A percentile compares a stretch with the other conserved stretches of the same genome.
These are phyloP conservation scores for Bassia scoparia DNA, from an alignment of 148 eudicot species.

Conservation along the genomic window DNA sequence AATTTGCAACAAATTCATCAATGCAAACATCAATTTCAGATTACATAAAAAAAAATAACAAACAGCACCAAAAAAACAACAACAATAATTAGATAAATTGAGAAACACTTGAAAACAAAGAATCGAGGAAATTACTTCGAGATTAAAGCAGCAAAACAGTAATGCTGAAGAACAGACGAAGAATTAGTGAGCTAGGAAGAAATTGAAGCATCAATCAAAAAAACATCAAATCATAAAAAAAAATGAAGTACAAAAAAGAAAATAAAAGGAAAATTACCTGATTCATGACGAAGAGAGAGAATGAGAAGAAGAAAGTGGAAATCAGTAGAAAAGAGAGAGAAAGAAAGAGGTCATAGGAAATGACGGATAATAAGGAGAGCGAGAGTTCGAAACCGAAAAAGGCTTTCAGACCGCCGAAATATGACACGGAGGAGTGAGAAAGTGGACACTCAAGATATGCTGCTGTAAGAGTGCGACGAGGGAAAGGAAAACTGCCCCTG, in stretches of 20 bases:
- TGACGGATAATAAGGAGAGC: conserved; percentile 28
- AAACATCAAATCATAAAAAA: background rate
- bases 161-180: background rate
- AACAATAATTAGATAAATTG: background rate
- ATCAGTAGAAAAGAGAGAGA: conserved; percentile 8
- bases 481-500: conserved; percentile 16
- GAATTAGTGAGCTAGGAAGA: background rate
- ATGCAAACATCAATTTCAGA: background rate
- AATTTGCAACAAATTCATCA: conserved; percentile 9
- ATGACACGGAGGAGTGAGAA: conserved; percentile 27
- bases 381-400: conserved; percentile 27
- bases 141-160: background rate
- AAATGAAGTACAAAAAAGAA: background rate
- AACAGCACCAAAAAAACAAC: background rate
- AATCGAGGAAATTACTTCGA: background rate
- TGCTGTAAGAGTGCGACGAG: background rate
- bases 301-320: background rate
- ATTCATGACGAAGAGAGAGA: conserved; percentile 17
- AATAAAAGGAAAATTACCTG: conserved; percentile 10
- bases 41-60: background rate
- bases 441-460: background rate
- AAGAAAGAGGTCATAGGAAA: conserved; percentile 18
- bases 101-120: background rate
- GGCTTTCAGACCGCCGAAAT: conserved; percentile 15
- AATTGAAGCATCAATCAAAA: background rate